Conservation (phyloP, 2,329 filamentous ascomycete genomes). For the Aureobasidium sp. region DNA sequence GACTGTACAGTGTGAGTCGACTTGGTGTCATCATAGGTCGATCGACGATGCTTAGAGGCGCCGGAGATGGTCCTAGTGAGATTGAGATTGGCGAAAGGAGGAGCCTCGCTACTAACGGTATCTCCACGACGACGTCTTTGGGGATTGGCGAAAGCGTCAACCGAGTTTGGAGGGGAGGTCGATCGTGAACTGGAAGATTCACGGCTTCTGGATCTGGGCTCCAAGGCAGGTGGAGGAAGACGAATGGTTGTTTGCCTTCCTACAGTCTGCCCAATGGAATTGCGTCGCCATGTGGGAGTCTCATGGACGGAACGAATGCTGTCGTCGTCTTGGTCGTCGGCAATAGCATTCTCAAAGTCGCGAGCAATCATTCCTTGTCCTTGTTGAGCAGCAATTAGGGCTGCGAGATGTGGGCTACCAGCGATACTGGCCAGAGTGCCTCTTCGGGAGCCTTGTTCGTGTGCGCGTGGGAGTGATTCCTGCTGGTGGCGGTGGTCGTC, state of each 20-base stretch:
- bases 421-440: constrained; percentile 65
- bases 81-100: constrained; percentile 48
- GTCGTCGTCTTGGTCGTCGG: constrained; percentile 64
- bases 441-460: constrained; percentile 43
- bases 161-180: constrained; percentile 85
- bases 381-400: constrained; percentile 35
- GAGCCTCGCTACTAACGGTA: constrained; percentile 49
- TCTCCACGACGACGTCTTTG: constrained; percentile 71
- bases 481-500: constrained; percentile 76
- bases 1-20: constrained; percentile 52
- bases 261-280: constrained; percentile 25
- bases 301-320: constrained; percentile 26
- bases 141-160: constrained; percentile 92
- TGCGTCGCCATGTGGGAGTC: constrained; percentile 35
- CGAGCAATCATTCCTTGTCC: constrained; percentile 45
- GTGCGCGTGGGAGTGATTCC: constrained; percentile 49
- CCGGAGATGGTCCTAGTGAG: constrained; percentile 65
- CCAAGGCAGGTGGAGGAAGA: not conserved
- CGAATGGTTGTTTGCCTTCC: constrained; percentile 37
- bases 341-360: constrained; percentile 80
- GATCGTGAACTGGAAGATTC: constrained; percentile 50
- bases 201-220: constrained; percentile 16
- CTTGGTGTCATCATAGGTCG: constrained; percentile 51
- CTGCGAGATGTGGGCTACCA: constrained; percentile 33
- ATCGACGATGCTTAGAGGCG: constrained; percentile 53